Evolutionary conservation across 2,329 filamentous ascomycete genomes (phyloP).

Genomic region (Calonectria hawksworthii): DNA sequence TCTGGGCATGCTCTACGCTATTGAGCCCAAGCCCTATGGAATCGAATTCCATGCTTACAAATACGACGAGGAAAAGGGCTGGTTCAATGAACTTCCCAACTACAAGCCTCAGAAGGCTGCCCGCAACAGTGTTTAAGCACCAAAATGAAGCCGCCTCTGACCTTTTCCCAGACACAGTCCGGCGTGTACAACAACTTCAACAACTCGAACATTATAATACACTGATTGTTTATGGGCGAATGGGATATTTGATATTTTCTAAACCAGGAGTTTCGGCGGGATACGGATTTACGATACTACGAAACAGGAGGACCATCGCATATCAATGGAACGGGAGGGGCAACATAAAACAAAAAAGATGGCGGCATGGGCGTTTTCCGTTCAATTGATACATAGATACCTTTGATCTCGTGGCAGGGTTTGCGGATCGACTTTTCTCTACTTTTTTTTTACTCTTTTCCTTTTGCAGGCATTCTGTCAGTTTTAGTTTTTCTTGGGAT

Average conservation of each 20-base stretch:
- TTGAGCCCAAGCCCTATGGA: conserved; percentile 97
- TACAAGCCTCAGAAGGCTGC: conserved; percentile 77
- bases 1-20: conserved; percentile 91
- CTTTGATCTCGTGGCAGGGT: conserved; percentile 41
- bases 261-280: conserved; percentile 40
- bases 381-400: conserved; percentile 48
- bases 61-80: conserved; percentile 83
- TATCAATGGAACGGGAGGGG: conserved; percentile 47
- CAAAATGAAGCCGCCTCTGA: not conserved
- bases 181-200: conserved; percentile 41
- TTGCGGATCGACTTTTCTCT: conserved; percentile 37
- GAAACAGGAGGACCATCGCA: conserved; percentile 41
- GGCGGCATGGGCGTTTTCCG: conserved; percentile 45
- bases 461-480: conserved; percentile 16
- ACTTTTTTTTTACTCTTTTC: conserved; percentile 26
- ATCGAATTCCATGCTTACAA: conserved; percentile 97
- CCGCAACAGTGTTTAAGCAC: conserved; percentile 47
- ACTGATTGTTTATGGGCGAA: conserved; percentile 5
- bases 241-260: conserved; percentile 20
- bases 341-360: conserved; percentile 39
- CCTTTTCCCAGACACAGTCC: conserved; percentile 21
- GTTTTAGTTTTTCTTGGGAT: conserved; percentile 19
- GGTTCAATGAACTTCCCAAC: conserved; percentile 88
- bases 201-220: conserved; percentile 24
- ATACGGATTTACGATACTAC: conserved; percentile 39